phyloP scores from a whole-genome alignment of 305 asterid species.

The Fraxinus latifolia region DNA sequence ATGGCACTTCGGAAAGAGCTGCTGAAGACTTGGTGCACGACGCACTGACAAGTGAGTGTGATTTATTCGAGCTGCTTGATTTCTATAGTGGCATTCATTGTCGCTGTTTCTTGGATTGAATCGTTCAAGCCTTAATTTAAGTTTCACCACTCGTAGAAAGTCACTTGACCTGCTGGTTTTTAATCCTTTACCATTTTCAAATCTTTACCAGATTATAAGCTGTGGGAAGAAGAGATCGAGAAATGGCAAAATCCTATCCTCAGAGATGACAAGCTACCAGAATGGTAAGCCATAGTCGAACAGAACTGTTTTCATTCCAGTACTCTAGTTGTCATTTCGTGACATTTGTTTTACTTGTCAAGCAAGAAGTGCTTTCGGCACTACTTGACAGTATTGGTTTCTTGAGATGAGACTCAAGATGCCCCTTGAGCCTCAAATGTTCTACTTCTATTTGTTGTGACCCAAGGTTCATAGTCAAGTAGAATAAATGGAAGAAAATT shows the following conservation, averaged over 20 bases:
- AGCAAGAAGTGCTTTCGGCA: neutral
- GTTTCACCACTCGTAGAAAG: neutral
- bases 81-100: neutral
- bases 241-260: slow-evolving; percentile 98
- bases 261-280: slow-evolving; percentile 74
- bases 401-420: neutral
- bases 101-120: slow-evolving; percentile 3
- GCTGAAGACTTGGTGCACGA: slow-evolving; percentile 89
- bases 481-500: neutral
- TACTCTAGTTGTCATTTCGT: neutral
- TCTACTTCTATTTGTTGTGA: neutral
- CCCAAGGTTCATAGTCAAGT: neutral
- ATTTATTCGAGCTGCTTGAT: slow-evolving; percentile 14
- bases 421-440: neutral
- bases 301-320: slow-evolving; percentile 4
- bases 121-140: neutral
- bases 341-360: neutral
- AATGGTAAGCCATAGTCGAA: slow-evolving; percentile 58
- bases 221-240: slow-evolving; percentile 99
- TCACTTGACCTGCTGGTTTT: neutral
- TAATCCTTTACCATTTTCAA: neutral
- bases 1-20: slow-evolving; percentile 83
- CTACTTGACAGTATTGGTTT: neutral
- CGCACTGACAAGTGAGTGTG: slow-evolving; percentile 80
- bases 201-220: slow-evolving; percentile 62